phyloP scores from a whole-genome alignment of 192 early-diverging fungal genomes.

The Coemansia sp. region DNA sequence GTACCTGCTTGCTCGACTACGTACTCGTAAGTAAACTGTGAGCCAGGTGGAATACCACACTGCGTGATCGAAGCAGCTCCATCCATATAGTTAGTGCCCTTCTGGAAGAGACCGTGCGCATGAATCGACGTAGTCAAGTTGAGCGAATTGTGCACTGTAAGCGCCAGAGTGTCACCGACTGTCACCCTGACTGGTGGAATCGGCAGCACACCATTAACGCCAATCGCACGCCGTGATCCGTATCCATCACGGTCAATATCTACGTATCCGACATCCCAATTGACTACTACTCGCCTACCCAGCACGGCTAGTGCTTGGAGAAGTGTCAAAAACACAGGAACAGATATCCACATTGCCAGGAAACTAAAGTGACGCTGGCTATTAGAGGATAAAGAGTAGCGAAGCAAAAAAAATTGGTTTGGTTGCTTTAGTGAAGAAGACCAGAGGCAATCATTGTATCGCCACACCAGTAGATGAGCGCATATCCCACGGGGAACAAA shows the following conservation, averaged over 20 bases:
- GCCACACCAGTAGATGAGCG: not conserved
- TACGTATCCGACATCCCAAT: slow-evolving; percentile 72
- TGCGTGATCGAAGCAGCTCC: slow-evolving; percentile 69
- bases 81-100: slow-evolving; percentile 66
- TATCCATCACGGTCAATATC: slow-evolving; percentile 66
- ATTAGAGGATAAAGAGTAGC: not conserved
- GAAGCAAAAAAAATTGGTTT: not conserved
- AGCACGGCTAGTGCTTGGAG: not conserved
- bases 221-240: slow-evolving; percentile 60
- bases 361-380: not conserved
- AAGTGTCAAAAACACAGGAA: not conserved
- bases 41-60: slow-evolving; percentile 73
- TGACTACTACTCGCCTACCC: slow-evolving; percentile 24
- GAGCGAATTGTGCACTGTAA: slow-evolving; percentile 58
- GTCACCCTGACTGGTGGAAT: slow-evolving; percentile 40
- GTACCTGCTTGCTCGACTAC: slow-evolving; percentile 70
- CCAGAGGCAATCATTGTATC: too few relatives aligned
- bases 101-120: slow-evolving; percentile 79
- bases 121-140: slow-evolving; percentile 66
- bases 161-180: slow-evolving; percentile 19
- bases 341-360: not conserved
- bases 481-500: not conserved
- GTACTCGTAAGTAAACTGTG: slow-evolving; percentile 67
- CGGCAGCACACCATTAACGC: slow-evolving; percentile 64
- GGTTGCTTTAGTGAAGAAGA: too few relatives aligned